Percentiles rank a stretch among this genome's conserved stretches.
Evolutionary conservation across 805 yeast genomes (phyloP).

Genomic region (Candida alai): DNA sequence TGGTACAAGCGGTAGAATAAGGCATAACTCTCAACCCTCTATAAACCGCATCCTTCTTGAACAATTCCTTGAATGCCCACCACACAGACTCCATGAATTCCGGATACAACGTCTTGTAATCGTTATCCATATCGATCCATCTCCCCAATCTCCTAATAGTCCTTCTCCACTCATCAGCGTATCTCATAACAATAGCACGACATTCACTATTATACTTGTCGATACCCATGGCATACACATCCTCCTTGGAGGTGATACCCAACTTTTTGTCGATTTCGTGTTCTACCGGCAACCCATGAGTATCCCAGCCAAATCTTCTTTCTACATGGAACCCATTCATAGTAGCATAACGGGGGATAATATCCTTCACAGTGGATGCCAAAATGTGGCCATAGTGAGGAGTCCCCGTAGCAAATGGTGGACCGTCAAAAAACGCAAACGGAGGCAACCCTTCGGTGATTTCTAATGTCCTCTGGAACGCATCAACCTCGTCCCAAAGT

Average conservation of each 20-base stretch:
- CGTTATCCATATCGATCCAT: conserved; percentile 99
- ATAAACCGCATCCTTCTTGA: conserved; percentile 82
- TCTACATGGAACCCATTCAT: conserved; percentile 97
- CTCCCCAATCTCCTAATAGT: conserved; percentile 95
- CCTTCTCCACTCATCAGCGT: conserved; percentile 90
- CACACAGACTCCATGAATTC: conserved; percentile 96
- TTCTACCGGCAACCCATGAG: conserved; percentile 98
- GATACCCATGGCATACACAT: conserved; percentile 90
- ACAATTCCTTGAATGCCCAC: conserved; percentile 96
- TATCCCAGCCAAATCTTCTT: conserved; percentile 99
- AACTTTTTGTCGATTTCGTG: conserved; percentile 98
- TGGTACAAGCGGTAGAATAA: conserved; percentile 94
- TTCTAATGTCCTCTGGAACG: conserved; percentile 84
- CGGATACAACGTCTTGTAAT: conserved; percentile 94
- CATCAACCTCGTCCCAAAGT: conserved; percentile 87
- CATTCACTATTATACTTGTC: conserved; percentile 93
- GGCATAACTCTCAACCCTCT: conserved; percentile 98
- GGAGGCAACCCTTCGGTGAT: conserved; percentile 81
- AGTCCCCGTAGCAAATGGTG: conserved; percentile 99
- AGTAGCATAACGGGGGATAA: conserved; percentile 95
- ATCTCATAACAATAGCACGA: conserved; percentile 95
- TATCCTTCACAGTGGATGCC: conserved; percentile 96
- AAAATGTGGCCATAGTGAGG: conserved; percentile 98
- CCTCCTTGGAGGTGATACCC: conserved; percentile 89
- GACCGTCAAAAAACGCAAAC: conserved; percentile 96